Base-by-base conservation (phyloP, 139 green algal genomes). In the Trebouxia sp. region DNA sequence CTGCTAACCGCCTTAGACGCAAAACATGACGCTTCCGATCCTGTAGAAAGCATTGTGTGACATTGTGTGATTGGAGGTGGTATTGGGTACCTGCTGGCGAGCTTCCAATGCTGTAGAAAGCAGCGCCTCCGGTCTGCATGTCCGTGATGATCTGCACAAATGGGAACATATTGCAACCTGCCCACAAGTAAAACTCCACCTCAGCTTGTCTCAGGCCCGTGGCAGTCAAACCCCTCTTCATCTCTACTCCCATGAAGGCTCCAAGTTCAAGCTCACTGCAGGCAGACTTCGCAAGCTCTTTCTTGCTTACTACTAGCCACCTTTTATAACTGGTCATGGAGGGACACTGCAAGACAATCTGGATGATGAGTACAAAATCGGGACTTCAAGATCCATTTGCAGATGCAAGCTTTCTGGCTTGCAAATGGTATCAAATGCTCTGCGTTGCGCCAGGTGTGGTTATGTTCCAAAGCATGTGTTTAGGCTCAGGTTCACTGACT, bases 371-470 rank as follows among this genome's bases (percentile, higher is more conserved):
- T 28, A 41, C 39, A 67, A 67, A 28, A 38, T 67, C 56, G 39
- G 28, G 38, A 67, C 56, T 67, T 67, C 56, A 67, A 67, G 56
- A 28, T 67, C 28, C 17, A 67, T 67, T 67, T 10, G 56, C 39
- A 41, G 38, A 42, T 20, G 56, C 56, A 67, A 67, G 56, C 56
- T 67, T 67, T 67, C 39, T 67, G 56, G 56, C 56, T n/a, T n/a
- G n/a, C n/a, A n/a, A n/a, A n/a, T n/a, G n/a, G n/a, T n/a, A 67
- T 28, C 56, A 67, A 67, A 67, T 67, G 56, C 56, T 67, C 56
- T 28, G 39, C 56, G 39, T 67, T 28, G 39, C 39, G 56, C 56
- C 28, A 67, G 56, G 56, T 67, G 56, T 67, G 56, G n/a, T n/a
- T 28, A 67, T 67, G 56, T 67, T 67, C 28, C 56, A 67, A 67